Evolutionary conservation across 805 yeast species (phyloP).

Genomic region (Torulaspora microellipsoides): DNA sequence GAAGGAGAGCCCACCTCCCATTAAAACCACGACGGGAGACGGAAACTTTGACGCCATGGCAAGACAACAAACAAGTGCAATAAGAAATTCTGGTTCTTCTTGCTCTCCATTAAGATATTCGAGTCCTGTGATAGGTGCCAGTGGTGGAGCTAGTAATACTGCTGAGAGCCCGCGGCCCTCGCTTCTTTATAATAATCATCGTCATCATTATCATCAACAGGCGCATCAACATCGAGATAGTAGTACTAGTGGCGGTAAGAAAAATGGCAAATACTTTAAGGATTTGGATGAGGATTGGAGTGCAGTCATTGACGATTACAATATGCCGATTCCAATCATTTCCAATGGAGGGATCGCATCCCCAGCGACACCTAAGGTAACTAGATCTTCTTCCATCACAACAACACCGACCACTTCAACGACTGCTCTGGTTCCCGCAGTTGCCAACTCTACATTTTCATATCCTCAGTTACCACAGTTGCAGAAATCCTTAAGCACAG

Average conservation of each 20-base stretch:
- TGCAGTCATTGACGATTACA: slow-evolving; percentile 55
- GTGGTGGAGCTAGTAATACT: slow-evolving; percentile 5
- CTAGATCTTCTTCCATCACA: slow-evolving; percentile 26
- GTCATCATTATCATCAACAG: slow-evolving; percentile 12
- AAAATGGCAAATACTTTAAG: slow-evolving; percentile 42
- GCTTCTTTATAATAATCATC: slow-evolving; percentile 12
- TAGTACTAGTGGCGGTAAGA: slow-evolving; percentile 15
- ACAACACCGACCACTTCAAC: slow-evolving; percentile 11
- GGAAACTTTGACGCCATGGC: slow-evolving; percentile 32
- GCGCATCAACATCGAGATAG: slow-evolving; percentile 1
- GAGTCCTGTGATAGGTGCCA: slow-evolving; percentile 13
- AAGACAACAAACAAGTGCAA: slow-evolving; percentile 23
- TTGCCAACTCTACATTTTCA: slow-evolving; percentile 12
- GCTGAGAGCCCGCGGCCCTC: slow-evolving; percentile 19
- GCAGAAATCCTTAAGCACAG: slow-evolving; percentile 20
- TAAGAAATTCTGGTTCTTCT: slow-evolving; percentile 18
- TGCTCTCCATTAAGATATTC: slow-evolving; percentile 28
- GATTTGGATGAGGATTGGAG: slow-evolving; percentile 94
- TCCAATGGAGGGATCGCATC: slow-evolving; percentile 30
- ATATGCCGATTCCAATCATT: slow-evolving; percentile 32
- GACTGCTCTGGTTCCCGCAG: slow-evolving; percentile 6
- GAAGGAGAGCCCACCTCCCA: neutral
- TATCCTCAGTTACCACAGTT: slow-evolving; percentile 33
- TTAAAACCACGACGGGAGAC: slow-evolving; percentile 8
- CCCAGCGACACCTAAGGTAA: slow-evolving; percentile 21